A percentile compares a stretch with the other conserved stretches of the same genome.
phyloP scores from a whole-genome alignment of 495 filamentous ascomycete genomes.

The Penicillium manginii region DNA sequence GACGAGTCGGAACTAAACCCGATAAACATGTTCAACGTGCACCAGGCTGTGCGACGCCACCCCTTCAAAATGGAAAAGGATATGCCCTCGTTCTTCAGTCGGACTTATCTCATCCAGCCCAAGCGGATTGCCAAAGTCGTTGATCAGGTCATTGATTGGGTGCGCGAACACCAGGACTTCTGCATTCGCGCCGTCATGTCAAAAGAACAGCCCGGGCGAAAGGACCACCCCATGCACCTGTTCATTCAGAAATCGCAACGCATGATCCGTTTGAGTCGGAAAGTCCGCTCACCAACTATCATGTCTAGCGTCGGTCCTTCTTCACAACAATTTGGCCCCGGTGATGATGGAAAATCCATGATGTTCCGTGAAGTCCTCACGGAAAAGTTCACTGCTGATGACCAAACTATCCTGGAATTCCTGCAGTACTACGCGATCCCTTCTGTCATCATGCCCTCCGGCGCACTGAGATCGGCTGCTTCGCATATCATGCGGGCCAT shows the following conservation, averaged over 20 bases:
- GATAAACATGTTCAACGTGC: slow-evolving; percentile 68
- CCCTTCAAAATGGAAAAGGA: slow-evolving; percentile 54
- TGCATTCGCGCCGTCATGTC: slow-evolving; percentile 32
- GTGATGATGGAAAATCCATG: slow-evolving; percentile 35
- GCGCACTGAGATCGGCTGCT: slow-evolving; percentile 61
- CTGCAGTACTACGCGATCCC: slow-evolving; percentile 62
- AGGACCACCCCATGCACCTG: slow-evolving; percentile 45
- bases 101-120: slow-evolving; percentile 53
- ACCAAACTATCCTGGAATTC: slow-evolving; percentile 67
- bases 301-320: slow-evolving; percentile 58
- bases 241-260: slow-evolving; percentile 70
- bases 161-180: slow-evolving; percentile 60
- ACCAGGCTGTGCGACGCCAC: slow-evolving; percentile 53
- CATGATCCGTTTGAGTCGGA: slow-evolving; percentile 69
- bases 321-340: slow-evolving; percentile 40
- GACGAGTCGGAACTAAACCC: slow-evolving; percentile 48
- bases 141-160: slow-evolving; percentile 55
- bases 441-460: slow-evolving; percentile 53
- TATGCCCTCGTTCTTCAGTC: slow-evolving; percentile 42
- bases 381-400: slow-evolving; percentile 42
- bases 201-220: slow-evolving; percentile 20
- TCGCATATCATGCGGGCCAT: slow-evolving; percentile 73
- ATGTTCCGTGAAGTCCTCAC: slow-evolving; percentile 47
- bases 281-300: slow-evolving; percentile 59
- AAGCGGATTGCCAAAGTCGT: slow-evolving; percentile 48